A percentile compares a stretch with the other conserved stretches of the same genome.
Conservation (phyloP, 257 asterid species). For the Osmanthus fragrans region DNA sequence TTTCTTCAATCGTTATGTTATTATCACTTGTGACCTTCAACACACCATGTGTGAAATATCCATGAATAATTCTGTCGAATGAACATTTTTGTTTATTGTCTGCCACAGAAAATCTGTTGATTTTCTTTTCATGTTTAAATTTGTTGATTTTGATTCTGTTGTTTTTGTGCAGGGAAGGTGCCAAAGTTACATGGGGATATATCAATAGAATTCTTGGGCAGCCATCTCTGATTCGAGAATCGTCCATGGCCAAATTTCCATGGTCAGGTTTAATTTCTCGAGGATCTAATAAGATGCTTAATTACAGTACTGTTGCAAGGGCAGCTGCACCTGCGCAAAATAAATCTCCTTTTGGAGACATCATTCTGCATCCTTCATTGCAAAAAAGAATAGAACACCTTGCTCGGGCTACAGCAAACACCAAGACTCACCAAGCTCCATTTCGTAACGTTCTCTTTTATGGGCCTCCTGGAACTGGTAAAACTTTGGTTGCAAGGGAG, state of each 20-base stretch:
- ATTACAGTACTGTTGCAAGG: conserved; percentile 50
- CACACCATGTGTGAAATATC: neutral
- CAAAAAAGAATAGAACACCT: conserved; percentile 89
- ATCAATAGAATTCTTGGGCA: conserved; percentile 94
- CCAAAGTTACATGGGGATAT: conserved; percentile 93
- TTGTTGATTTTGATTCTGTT: conserved; percentile 5
- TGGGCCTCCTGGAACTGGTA: conserved; percentile 99
- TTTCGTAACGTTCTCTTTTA: conserved; percentile 96
- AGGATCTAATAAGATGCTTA: conserved; percentile 51
- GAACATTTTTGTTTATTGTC: conserved; percentile 8
- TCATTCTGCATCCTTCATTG: conserved; percentile 83
- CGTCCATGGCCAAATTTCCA: conserved; percentile 85
- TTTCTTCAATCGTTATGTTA: conserved; percentile 3
- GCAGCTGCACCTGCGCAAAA: conserved; percentile 42
- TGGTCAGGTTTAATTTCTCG: conserved; percentile 80
- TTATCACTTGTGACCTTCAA: conserved; percentile 12
- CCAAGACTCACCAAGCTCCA: conserved; percentile 92
- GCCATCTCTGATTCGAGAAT: conserved; percentile 97
- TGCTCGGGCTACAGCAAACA: conserved; percentile 95
- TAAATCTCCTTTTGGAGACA: conserved; percentile 65
- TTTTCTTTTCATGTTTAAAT: neutral
- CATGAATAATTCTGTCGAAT: neutral
- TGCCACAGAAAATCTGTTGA: neutral
- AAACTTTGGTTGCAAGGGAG: conserved; percentile 98
- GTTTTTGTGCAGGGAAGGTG: conserved; percentile 76